Percentiles rank a stretch among this genome's conserved stretches.
phyloP scores from a whole-genome alignment of 176 grass and related monocot genomes.

The Thalia dealbata region DNA sequence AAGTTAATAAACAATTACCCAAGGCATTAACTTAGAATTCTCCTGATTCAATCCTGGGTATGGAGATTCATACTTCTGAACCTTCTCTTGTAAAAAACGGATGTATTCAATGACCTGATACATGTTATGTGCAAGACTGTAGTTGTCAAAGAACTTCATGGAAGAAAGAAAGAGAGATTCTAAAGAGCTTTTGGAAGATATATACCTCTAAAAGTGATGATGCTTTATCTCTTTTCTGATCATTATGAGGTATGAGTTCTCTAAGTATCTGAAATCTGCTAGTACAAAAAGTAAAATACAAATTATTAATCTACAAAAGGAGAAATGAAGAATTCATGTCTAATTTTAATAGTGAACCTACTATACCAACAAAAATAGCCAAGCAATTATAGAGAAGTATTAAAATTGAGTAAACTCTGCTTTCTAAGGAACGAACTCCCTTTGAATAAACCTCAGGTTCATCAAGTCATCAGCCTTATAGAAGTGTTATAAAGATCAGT shows the following conservation, averaged over 20 bases:
- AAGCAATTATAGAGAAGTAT: no score
- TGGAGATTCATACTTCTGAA: conserved; percentile 42
- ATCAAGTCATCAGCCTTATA: no score
- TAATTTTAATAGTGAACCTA: background rate
- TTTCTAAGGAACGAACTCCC: no score
- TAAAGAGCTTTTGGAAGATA: background rate
- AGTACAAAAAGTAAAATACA: background rate
- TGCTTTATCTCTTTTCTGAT: conserved; percentile 19
- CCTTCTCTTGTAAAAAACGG: conserved; percentile 91
- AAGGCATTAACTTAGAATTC: conserved; percentile 75
- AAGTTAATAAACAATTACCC: conserved; percentile 39
- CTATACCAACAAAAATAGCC: no score
- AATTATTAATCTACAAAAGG: background rate
- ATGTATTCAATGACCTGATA: conserved; percentile 93
- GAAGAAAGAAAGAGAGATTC: background rate
- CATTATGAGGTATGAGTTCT: conserved; percentile 10
- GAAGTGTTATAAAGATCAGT: no score
- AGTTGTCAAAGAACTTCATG: background rate
- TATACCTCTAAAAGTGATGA: conserved; percentile 11
- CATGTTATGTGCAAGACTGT: conserved; percentile 8
- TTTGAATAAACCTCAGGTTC: no score
- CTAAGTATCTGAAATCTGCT: conserved; percentile 13
- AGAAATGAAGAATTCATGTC: background rate
- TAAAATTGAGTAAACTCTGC: no score
- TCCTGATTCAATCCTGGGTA: conserved; percentile 82